phyloP scores from a whole-genome alignment of 2,329 filamentous ascomycete genomes.

The Curvularia verruculosa region DNA sequence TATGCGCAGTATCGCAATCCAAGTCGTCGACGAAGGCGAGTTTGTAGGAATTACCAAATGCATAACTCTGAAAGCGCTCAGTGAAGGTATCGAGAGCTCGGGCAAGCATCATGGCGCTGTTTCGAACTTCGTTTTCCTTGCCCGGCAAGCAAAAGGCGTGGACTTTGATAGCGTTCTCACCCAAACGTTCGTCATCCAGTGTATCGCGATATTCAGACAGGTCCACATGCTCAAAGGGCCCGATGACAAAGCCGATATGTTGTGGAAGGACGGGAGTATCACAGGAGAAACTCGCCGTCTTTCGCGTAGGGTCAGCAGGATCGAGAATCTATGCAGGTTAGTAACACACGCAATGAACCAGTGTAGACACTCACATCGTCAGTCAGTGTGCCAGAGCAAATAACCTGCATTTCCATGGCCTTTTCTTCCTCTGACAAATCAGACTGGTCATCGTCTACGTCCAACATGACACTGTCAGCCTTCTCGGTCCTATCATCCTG shows the following conservation, averaged over 20 bases:
- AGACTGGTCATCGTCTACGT: slow-evolving; percentile 47
- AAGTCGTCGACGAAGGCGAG: slow-evolving; percentile 94
- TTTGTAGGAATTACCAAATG: slow-evolving; percentile 84
- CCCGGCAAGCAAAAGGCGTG: slow-evolving; percentile 90
- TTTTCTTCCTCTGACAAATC: slow-evolving; percentile 77
- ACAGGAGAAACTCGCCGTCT: slow-evolving; percentile 84
- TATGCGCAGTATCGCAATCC: slow-evolving; percentile 72
- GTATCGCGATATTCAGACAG: slow-evolving; percentile 86
- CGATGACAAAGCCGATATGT: slow-evolving; percentile 91
- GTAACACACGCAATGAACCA: slow-evolving; percentile 8
- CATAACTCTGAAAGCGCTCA: slow-evolving; percentile 85
- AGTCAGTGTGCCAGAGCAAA: slow-evolving; percentile 87
- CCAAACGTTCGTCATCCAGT: slow-evolving; percentile 89
- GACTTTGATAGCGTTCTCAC: slow-evolving; percentile 84
- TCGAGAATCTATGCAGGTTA: slow-evolving; percentile 62
- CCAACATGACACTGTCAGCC: slow-evolving; percentile 42
- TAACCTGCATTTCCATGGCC: slow-evolving; percentile 82
- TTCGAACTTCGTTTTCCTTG: slow-evolving; percentile 79
- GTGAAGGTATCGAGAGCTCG: slow-evolving; percentile 89
- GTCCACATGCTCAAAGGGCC: slow-evolving; percentile 93
- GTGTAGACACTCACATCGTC: slow-evolving; percentile 65
- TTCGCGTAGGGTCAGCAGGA: slow-evolving; percentile 77
- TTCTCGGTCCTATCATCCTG: slow-evolving; percentile 34
- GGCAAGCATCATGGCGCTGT: slow-evolving; percentile 84
- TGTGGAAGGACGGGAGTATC: slow-evolving; percentile 73